A percentile compares a stretch with the other conserved stretches of the same genome.
phyloP scores from a whole-genome alignment of 257 asterid species.

The Solanum pinnatisectum region DNA sequence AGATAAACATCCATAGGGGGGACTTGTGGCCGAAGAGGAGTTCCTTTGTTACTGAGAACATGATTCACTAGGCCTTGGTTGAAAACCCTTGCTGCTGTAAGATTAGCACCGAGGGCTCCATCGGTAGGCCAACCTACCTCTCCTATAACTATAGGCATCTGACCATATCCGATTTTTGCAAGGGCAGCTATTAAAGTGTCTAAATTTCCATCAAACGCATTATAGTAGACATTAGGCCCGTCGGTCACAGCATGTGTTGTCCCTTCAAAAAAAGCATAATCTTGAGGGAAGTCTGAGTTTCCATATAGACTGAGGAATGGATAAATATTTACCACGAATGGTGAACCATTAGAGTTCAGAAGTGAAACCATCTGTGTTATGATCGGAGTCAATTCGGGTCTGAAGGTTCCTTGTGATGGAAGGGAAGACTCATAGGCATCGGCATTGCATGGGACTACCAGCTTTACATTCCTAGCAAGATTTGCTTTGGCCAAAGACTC shows the following conservation, averaged over 20 bases:
- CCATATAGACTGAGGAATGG: constrained; percentile 85
- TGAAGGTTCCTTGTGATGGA: constrained; percentile 88
- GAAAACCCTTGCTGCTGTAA: constrained; percentile 73
- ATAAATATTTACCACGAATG: constrained; percentile 79
- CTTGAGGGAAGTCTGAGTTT: constrained; percentile 85
- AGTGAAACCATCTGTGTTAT: constrained; percentile 74
- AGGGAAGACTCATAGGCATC: constrained; percentile 83
- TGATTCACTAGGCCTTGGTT: constrained; percentile 66
- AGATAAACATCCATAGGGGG: constrained; percentile 78
- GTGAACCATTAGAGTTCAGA: constrained; percentile 75
- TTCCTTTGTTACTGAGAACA: constrained; percentile 56
- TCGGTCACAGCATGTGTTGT: constrained; percentile 70
- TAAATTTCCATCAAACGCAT: constrained; percentile 86
- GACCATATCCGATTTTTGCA: constrained; percentile 57
- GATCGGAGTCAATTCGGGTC: constrained; percentile 63
- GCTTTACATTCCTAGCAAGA: constrained; percentile 64
- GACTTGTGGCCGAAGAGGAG: constrained; percentile 79
- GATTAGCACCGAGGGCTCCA: constrained; percentile 64
- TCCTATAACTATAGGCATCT: constrained; percentile 78
- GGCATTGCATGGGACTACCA: constrained; percentile 96
- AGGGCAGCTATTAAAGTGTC: constrained; percentile 88
- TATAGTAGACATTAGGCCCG: constrained; percentile 67
- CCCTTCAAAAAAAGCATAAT: constrained; percentile 88
- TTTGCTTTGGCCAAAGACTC: constrained; percentile 60
- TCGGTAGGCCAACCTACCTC: constrained; percentile 98